phyloP scores from a whole-genome alignment of 139 green algal genomes.

The Trebouxia sp. region DNA sequence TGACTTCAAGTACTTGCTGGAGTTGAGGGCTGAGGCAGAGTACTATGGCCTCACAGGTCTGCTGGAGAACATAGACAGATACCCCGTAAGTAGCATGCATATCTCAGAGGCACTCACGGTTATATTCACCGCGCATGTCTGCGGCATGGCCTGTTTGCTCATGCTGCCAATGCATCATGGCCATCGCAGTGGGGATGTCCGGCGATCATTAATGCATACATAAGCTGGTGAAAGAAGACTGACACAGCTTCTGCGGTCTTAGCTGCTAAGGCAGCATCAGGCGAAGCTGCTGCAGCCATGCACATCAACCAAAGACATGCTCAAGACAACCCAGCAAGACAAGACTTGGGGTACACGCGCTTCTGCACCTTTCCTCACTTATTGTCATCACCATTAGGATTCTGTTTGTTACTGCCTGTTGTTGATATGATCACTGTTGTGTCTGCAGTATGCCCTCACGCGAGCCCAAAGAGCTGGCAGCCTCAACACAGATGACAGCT shows the following conservation, averaged over 20 bases:
- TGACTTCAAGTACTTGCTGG: conserved; percentile 70
- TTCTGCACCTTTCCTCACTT: too few relatives aligned
- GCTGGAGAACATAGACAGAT: conserved; percentile 64
- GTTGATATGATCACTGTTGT: not conserved
- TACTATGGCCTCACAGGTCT: conserved; percentile 71
- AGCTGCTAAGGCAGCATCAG: not conserved
- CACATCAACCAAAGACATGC: too few relatives aligned
- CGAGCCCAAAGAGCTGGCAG: conserved; percentile 40
- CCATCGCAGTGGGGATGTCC: too few relatives aligned
- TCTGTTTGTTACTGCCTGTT: not conserved
- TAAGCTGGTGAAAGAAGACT: not conserved
- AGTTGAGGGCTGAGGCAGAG: conserved; percentile 70
- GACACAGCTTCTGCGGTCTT: not conserved
- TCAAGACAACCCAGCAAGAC: too few relatives aligned
- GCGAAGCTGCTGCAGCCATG: not conserved
- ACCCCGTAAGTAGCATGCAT: conserved; percentile 5
- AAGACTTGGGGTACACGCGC: too few relatives aligned
- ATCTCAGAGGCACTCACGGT: not conserved
- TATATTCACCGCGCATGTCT: not conserved
- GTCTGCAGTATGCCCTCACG: conserved; percentile 41
- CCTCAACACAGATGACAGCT: conserved; percentile 61
- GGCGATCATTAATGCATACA: too few relatives aligned
- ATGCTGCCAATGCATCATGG: too few relatives aligned
- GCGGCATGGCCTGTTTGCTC: not conserved
- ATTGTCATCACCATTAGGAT: too few relatives aligned